These are phyloP conservation scores for Rhizopogon salebrosus DNA, from an alignment of 768 basidiomycete genomes.

Conservation along the genomic window DNA sequence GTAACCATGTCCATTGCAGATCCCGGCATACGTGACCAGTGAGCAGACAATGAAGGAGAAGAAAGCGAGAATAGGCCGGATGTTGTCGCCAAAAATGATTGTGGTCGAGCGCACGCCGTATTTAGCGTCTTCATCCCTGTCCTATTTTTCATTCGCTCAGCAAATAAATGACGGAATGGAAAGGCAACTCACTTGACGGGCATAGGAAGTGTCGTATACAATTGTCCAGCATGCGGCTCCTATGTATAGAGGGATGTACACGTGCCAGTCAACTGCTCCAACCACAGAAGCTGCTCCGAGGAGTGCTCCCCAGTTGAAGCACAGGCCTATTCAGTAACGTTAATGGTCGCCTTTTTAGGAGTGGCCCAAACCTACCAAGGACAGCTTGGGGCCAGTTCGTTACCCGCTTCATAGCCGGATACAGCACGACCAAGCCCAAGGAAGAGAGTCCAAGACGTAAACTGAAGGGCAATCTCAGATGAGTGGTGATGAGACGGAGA, in stretches of 20 bases:
- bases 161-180: no score
- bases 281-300: no score
- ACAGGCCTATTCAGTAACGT: background rate
- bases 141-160: constrained; percentile 59
- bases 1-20: constrained; percentile 37
- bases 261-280: no score
- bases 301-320: no score
- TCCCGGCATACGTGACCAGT: constrained; percentile 43
- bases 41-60: constrained; percentile 52
- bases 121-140: constrained; percentile 66
- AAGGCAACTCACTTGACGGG: no score
- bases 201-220: no score
- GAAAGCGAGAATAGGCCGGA: constrained; percentile 48
- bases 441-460: background rate
- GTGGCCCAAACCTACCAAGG: constrained; percentile 12
- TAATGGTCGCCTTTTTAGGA: background rate
- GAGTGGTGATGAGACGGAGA: no score
- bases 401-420: constrained; percentile 24
- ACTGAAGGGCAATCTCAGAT: background rate
- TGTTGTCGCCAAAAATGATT: constrained; percentile 59
- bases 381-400: constrained; percentile 27
- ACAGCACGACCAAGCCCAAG: constrained; percentile 8
- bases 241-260: no score
- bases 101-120: constrained; percentile 77
- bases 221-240: no score